These are phyloP conservation scores for Thalassiosira mediterranea DNA, from an alignment of 352 stramenopile genomes.

Conservation along the genomic window DNA sequence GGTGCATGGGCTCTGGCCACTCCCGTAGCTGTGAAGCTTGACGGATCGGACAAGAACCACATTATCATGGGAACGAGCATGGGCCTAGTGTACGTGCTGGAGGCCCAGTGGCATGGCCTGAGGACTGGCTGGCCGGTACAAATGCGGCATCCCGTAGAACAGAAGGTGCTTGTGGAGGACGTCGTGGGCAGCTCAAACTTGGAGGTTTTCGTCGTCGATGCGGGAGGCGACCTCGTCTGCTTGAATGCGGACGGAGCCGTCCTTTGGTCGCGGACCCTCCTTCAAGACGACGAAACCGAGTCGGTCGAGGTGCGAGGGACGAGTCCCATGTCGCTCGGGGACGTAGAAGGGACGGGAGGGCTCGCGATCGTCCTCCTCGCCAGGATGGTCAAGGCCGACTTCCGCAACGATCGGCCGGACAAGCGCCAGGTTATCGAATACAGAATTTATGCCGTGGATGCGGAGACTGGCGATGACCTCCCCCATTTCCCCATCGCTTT, in stretches of 20 bases:
- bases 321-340: constrained; percentile 70
- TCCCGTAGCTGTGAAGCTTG: constrained; percentile 68
- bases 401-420: constrained; percentile 24
- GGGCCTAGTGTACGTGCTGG: constrained; percentile 75
- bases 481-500: constrained; percentile 65
- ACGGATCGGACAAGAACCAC: constrained; percentile 65
- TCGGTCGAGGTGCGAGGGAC: constrained; percentile 49
- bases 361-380: constrained; percentile 67
- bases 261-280: constrained; percentile 71
- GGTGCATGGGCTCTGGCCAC: constrained; percentile 75
- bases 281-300: constrained; percentile 39
- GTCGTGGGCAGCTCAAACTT: constrained; percentile 74
- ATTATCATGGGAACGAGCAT: constrained; percentile 78
- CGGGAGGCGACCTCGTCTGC: constrained; percentile 70
- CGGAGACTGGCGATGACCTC: constrained; percentile 64
- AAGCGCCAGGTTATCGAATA: constrained; percentile 34
- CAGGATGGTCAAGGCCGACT: constrained; percentile 40
- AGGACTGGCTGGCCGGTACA: constrained; percentile 70
- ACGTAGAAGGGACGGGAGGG: constrained; percentile 73
- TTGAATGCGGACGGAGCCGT: constrained; percentile 63
- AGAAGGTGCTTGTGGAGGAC: constrained; percentile 75
- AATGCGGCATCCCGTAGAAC: constrained; percentile 67
- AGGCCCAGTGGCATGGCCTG: constrained; percentile 47
- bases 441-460: constrained; percentile 68
- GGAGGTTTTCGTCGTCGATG: constrained; percentile 76